Percentiles rank a stretch among this genome's conserved stretches.
Evolutionary conservation across 768 basidiomycete species (phyloP).

Genomic region (Leucosporidium yakuticum): DNA sequence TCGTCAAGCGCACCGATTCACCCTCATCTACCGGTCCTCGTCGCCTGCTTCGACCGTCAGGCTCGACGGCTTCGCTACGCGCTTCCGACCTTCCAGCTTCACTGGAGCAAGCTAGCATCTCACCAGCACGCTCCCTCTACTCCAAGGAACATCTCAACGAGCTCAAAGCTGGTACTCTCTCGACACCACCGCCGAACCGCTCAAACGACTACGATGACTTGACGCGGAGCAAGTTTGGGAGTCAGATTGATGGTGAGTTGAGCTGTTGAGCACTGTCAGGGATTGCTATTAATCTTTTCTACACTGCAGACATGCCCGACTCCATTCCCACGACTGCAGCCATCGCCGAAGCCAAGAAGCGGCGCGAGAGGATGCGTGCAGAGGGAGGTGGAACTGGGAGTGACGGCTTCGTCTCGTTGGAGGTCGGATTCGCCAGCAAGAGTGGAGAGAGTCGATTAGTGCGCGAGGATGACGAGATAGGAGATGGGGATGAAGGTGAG

Average conservation of each 20-base stretch:
- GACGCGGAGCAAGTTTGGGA: constrained; percentile 41
- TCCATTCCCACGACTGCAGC: constrained; percentile 44
- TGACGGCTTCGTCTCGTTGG: constrained; percentile 45
- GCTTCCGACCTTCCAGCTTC: neutral
- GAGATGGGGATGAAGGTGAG: constrained; percentile 39
- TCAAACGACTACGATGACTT: constrained; percentile 32
- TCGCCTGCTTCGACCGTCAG: constrained; percentile 13
- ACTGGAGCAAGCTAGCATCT: neutral
- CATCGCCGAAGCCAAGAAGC: constrained; percentile 44
- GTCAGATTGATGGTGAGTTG: constrained; percentile 11
- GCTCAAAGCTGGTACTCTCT: constrained; percentile 40
- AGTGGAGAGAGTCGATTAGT: constrained; percentile 46
- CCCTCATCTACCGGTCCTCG: neutral
- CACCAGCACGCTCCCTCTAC: constrained; percentile 34
- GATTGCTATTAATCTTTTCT: too few relatives aligned
- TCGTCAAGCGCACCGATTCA: constrained; percentile 26
- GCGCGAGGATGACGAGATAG: constrained; percentile 48
- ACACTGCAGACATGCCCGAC: constrained; percentile 35
- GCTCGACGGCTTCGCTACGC: constrained; percentile 5
- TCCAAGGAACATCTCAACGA: constrained; percentile 44
- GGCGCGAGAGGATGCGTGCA: constrained; percentile 41
- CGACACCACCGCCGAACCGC: constrained; percentile 7
- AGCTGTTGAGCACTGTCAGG: too few relatives aligned
- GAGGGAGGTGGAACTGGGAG: constrained; percentile 33
- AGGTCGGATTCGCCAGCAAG: constrained; percentile 41